Evolutionary conservation across 768 basidiomycete species (phyloP).

Genomic region (Serendipita sp.): DNA sequence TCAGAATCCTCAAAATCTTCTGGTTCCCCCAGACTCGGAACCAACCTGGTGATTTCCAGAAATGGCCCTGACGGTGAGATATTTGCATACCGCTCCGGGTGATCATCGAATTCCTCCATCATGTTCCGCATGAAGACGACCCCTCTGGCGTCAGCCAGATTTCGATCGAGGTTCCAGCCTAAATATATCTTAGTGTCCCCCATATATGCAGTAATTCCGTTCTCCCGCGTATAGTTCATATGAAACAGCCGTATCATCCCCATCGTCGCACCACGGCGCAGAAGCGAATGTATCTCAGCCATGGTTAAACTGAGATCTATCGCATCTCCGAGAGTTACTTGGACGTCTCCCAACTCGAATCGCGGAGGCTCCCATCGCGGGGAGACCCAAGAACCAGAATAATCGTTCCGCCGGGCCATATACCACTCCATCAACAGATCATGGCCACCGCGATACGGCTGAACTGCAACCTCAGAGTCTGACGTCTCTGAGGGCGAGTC

Average conservation of each 20-base stretch:
- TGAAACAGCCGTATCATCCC: neutral
- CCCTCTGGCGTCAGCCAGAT: neutral
- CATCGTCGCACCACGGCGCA: neutral
- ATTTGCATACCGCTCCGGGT: conserved; percentile 2
- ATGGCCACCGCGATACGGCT: neutral
- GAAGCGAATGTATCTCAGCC: neutral
- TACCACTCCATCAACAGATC: neutral
- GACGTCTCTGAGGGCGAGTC: neutral
- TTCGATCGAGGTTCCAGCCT: neutral
- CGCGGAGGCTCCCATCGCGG: neutral
- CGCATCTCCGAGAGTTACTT: neutral
- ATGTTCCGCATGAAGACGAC: neutral
- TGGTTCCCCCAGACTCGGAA: neutral
- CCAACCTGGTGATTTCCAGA: neutral
- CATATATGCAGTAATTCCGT: neutral
- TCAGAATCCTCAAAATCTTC: neutral
- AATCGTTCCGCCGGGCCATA: neutral
- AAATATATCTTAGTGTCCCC: neutral
- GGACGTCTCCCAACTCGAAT: neutral
- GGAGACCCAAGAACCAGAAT: neutral
- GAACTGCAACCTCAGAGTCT: neutral
- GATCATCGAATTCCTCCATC: neutral
- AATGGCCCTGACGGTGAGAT: neutral
- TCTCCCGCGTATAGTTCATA: neutral
- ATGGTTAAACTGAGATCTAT: neutral